Evolutionary conservation across 2,329 filamentous ascomycete genomes (phyloP).

Genomic region (Aspergillus pseudotamarii): DNA sequence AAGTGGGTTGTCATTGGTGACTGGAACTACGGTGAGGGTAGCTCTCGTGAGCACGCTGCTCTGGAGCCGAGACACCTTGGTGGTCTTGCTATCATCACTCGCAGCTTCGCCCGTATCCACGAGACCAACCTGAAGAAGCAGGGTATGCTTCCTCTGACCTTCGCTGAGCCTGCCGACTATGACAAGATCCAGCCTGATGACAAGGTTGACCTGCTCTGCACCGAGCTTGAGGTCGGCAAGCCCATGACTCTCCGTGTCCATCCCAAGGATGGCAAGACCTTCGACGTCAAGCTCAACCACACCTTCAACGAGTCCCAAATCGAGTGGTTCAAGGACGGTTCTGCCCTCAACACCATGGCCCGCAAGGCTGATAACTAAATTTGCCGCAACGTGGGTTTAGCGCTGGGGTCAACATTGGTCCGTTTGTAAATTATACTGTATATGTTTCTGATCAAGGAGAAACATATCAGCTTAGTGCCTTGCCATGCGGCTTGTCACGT

Average conservation of each 20-base stretch:
- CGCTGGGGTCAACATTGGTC: slow-evolving; percentile 11
- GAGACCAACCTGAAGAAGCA: slow-evolving; percentile 99
- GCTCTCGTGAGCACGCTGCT: slow-evolving; percentile 96
- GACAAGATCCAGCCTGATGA: slow-evolving; percentile 94
- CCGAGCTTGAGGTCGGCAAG: slow-evolving; percentile 88
- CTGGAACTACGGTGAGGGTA: slow-evolving; percentile 99
- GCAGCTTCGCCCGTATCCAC: slow-evolving; percentile 97
- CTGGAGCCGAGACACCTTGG: slow-evolving; percentile 97
- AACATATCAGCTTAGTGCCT: slow-evolving; percentile 8
- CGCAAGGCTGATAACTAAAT: slow-evolving; percentile 56
- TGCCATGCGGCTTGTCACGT: background rate
- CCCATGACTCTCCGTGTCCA: slow-evolving; percentile 90
- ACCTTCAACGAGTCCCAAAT: slow-evolving; percentile 99
- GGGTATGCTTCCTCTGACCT: slow-evolving; percentile 98
- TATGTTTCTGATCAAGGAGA: slow-evolving; percentile 25
- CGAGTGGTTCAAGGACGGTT: slow-evolving; percentile 99
- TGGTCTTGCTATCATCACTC: slow-evolving; percentile 93
- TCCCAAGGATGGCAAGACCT: slow-evolving; percentile 80
- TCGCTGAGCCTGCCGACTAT: slow-evolving; percentile 92
- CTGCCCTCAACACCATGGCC: slow-evolving; percentile 97
- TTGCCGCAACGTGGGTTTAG: slow-evolving; percentile 5
- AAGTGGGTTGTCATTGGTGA: slow-evolving; percentile 98
- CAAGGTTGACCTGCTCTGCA: slow-evolving; percentile 87
- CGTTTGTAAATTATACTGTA: slow-evolving; percentile 27
- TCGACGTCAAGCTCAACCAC: slow-evolving; percentile 83